phyloP scores from a whole-genome alignment of 345 rosid genomes.

The Geranium rotundifolium region DNA sequence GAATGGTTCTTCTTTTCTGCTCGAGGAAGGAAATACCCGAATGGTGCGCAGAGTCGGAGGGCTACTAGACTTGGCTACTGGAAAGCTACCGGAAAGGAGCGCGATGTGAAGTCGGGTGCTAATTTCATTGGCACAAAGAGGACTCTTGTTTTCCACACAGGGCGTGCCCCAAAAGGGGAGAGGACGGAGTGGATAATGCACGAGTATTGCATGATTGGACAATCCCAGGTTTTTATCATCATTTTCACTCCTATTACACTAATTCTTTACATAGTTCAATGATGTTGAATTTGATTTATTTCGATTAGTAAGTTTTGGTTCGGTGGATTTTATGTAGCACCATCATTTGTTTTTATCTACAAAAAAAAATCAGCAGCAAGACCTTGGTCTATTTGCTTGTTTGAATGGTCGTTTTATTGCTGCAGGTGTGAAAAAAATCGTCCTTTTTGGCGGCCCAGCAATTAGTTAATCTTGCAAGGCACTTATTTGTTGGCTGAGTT shows the following conservation, averaged over 20 bases:
- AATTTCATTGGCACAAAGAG: slow-evolving; percentile 68
- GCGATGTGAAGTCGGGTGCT: slow-evolving; percentile 51
- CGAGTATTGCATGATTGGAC: slow-evolving; percentile 57
- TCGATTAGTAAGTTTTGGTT: too few species aligned
- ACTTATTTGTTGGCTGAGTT: not conserved
- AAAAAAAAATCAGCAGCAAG: too few species aligned
- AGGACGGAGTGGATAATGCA: slow-evolving; percentile 97
- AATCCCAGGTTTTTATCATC: too few species aligned
- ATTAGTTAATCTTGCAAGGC: not conserved
- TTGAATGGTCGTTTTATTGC: too few species aligned
- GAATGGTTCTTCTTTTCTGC: slow-evolving; percentile 91
- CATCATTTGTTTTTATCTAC: too few species aligned
- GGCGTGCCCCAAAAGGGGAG: slow-evolving; percentile 87
- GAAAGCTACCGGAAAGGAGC: slow-evolving; percentile 93
- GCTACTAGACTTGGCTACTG: slow-evolving; percentile 80
- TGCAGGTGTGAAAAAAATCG: too few species aligned
- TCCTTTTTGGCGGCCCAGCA: not conserved
- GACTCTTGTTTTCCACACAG: slow-evolving; percentile 77
- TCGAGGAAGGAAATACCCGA: slow-evolving; percentile 80
- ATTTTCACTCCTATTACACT: too few species aligned
- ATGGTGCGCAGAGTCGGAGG: slow-evolving; percentile 69
- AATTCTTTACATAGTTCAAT: not conserved
- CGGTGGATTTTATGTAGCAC: too few species aligned
- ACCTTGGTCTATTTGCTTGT: too few species aligned
- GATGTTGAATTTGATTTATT: too few species aligned